Percentiles rank a stretch among this genome's conserved stretches.
phyloP scores from a whole-genome alignment of 2,329 filamentous ascomycete genomes.

The Aspergillus japonicus region DNA sequence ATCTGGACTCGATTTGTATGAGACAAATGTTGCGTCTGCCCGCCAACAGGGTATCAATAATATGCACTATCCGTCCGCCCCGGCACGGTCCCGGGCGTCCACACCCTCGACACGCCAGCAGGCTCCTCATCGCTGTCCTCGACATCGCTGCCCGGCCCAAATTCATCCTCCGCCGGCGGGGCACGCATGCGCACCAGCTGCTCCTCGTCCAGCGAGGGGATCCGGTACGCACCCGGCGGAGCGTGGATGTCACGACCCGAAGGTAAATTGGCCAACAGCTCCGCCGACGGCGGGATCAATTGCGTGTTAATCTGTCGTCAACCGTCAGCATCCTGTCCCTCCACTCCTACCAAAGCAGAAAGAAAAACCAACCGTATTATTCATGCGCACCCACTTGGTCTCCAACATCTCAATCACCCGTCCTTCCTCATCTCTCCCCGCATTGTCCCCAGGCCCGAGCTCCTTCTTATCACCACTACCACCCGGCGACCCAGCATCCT shows the following conservation, averaged over 20 bases:
- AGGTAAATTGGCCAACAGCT: constrained; percentile 75
- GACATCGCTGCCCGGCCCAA: constrained; percentile 38
- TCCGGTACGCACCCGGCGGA: constrained; percentile 64
- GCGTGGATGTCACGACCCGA: constrained; percentile 81
- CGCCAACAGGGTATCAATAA: constrained; percentile 21
- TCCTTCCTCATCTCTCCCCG: constrained; percentile 78
- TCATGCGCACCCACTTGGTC: constrained; percentile 86
- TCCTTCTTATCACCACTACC: constrained; percentile 26
- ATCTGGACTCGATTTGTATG: too few relatives aligned
- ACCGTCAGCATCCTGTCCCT: constrained; percentile 8
- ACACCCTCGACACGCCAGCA: constrained; percentile 15
- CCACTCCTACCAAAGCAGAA: background rate
- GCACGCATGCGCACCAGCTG: constrained; percentile 60
- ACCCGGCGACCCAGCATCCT: constrained; percentile 49
- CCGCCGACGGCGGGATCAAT: constrained; percentile 66
- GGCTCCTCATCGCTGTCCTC: constrained; percentile 46
- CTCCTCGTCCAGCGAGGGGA: constrained; percentile 64
- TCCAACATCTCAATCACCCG: constrained; percentile 84
- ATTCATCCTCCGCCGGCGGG: constrained; percentile 52
- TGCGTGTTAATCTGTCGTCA: constrained; percentile 71
- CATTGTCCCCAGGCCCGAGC: constrained; percentile 65
- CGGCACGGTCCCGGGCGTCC: constrained; percentile 37
- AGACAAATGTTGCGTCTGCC: too few relatives aligned
- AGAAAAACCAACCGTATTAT: constrained; percentile 70
- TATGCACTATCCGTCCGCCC: constrained; percentile 37